Base-by-base conservation (phyloP, 345 rosid species). In the Salix exigua region DNA sequence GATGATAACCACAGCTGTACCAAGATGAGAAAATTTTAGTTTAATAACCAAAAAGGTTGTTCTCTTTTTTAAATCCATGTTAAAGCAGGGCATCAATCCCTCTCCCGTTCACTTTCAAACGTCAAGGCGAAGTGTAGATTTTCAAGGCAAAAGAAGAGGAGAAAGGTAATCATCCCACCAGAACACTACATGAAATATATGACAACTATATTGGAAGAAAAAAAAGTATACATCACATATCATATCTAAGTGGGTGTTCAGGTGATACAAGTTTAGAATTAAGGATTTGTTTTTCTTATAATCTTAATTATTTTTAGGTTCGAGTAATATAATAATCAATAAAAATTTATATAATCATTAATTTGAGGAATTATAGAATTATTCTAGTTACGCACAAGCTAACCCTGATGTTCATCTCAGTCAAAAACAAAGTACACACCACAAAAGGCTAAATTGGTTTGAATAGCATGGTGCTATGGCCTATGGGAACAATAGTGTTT, bases 311-410 rank as follows among this genome's bases (percentile, higher is more conserved):
- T 31, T 31, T 0, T 33, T 6, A 5, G 0, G 0, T 33, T 33
- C 1, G 6, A 5, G 6, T 0, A 33, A 33, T 33, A 33, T 5
- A 0, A 33, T 33, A 0, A 33, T 33, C 0, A 33, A 0, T 33
- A 5, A 0, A 33, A 0, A 33, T 5, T 33, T 33, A 33, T 33
- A 33, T 33, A 0, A 33, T 33, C 0, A 0, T 33, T 4, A 33
- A 33, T 33, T 33, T 0, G 1, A 33, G 0, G 1, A 33, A 1
- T 0, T 5, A 1, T 33, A 0, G 0, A 33, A 33, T 33, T 33
- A 33, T 0, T 33, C 7, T 0, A 33, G 7, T 4, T 33, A 4
- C 0, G 0, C 0, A 33, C 4, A 33, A 33, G 1, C 0, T 33
- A 1, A 33, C 1, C 6, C 6, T 1, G 7, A 33, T 5, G 0